Percentiles rank a stretch among this genome's conserved stretches.
Conservation (phyloP, 768 basidiomycete genomes). For the Mycena capillaripes region DNA sequence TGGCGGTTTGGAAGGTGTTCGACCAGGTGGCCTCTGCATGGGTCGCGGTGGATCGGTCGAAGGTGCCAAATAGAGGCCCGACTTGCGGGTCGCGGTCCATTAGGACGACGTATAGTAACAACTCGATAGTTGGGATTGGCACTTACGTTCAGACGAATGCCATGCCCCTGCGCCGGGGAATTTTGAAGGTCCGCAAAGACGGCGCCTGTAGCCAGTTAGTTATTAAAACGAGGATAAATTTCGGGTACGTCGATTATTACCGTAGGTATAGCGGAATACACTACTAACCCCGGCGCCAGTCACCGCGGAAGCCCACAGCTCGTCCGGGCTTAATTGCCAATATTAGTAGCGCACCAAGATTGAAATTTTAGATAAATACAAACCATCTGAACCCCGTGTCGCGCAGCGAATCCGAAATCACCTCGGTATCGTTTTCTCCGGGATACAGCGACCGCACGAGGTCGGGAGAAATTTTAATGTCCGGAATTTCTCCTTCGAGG, state of each 20-base stretch:
- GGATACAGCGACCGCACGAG: slow-evolving; percentile 34
- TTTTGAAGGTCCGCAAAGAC: slow-evolving; percentile 39
- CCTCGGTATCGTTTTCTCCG: slow-evolving; percentile 22
- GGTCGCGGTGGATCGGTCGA: slow-evolving; percentile 40
- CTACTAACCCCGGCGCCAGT: slow-evolving; percentile 27
- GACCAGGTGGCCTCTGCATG: slow-evolving; percentile 39
- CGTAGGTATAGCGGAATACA: slow-evolving; percentile 41
- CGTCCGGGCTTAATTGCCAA: slow-evolving; percentile 35
- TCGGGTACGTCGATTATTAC: too few species aligned
- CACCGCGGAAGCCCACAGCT: slow-evolving; percentile 28
- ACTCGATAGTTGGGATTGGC: neutral
- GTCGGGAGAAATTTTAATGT: slow-evolving; percentile 1
- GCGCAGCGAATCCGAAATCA: slow-evolving; percentile 25
- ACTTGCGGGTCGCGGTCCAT: neutral
- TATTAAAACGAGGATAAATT: too few species aligned
- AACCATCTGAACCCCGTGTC: slow-evolving; percentile 34
- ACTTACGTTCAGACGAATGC: slow-evolving; percentile 42
- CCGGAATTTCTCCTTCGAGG: slow-evolving; percentile 6
- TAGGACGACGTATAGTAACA: too few species aligned
- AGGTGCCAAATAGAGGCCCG: slow-evolving; percentile 42
- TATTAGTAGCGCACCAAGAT: neutral
- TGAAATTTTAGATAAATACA: neutral
- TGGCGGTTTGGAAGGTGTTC: slow-evolving; percentile 37
- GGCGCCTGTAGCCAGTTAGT: slow-evolving; percentile 17
- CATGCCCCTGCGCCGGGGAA: slow-evolving; percentile 42